A percentile compares a stretch with the other conserved stretches of the same genome.
These are phyloP conservation scores for Russula compacta DNA, from an alignment of 768 basidiomycete genomes.

Conservation along the genomic window DNA sequence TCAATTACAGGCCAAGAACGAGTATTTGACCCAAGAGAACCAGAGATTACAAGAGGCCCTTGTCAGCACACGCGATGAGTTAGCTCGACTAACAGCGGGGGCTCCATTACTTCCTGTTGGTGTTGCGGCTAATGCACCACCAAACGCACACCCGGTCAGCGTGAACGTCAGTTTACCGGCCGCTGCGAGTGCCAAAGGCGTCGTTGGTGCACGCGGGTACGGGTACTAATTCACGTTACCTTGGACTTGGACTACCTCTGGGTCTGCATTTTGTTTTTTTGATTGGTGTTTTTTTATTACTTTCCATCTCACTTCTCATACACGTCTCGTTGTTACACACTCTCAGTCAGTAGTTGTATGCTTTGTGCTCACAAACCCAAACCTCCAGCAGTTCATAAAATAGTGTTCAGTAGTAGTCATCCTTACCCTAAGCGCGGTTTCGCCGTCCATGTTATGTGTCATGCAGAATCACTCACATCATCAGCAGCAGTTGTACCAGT, in stretches of 20 bases:
- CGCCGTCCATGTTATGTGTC: conserved; percentile 6
- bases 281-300: conserved; percentile 17
- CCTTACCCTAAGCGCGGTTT: conserved; percentile 2
- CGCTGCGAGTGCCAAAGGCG: background rate
- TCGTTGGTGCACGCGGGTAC: conserved; percentile 15
- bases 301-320: conserved; percentile 5
- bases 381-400: background rate
- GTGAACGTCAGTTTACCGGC: conserved; percentile 18
- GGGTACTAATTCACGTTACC: conserved; percentile 8
- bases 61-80: conserved; percentile 83
- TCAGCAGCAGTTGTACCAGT: conserved; percentile 9
- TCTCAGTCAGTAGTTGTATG: conserved; percentile 12
- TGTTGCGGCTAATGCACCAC: background rate
- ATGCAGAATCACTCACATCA: conserved; percentile 7
- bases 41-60: conserved; percentile 85
- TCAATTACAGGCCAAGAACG: conserved; percentile 88
- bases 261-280: background rate
- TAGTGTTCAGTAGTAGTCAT: conserved; percentile 17
- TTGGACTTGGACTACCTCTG: background rate
- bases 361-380: conserved; percentile 11
- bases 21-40: conserved; percentile 87
- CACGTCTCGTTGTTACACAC: conserved; percentile 12
- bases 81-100: conserved; percentile 62
- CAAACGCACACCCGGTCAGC: conserved; percentile 15
- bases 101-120: conserved; percentile 11